Evolutionary conservation across 2,329 filamentous ascomycete genomes (phyloP).

Genomic region (Diaporthe sp.): DNA sequence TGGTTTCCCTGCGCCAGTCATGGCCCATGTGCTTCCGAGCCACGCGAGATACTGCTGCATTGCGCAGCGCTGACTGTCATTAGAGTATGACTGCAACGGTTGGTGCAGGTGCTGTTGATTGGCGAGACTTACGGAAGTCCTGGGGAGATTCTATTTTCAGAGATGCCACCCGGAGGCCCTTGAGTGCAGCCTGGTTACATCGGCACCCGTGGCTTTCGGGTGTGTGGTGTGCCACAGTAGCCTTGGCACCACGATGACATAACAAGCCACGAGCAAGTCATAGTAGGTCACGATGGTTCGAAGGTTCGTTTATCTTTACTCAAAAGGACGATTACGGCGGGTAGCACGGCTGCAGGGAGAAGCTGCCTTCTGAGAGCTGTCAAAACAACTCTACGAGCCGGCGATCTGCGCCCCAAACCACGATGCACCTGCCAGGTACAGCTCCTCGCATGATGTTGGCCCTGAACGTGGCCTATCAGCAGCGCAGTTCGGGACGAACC

Average conservation of each 20-base stretch:
- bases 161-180: not conserved
- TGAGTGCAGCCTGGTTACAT: no score
- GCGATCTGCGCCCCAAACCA: not conserved
- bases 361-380: not conserved
- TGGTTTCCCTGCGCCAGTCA: not conserved
- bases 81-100: no score
- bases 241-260: no score
- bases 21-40: not conserved
- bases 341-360: conserved; percentile 8
- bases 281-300: no score
- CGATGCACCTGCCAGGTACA: not conserved
- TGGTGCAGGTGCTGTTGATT: not conserved
- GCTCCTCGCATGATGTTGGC: not conserved
- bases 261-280: not conserved
- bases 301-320: not conserved
- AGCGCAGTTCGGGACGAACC: conserved; percentile 16
- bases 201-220: no score
- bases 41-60: not conserved
- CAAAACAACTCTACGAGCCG: not conserved
- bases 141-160: not conserved
- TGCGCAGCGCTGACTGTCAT: not conserved
- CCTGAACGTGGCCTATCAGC: not conserved
- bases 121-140: not conserved
- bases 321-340: not conserved
- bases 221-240: no score